Evolutionary conservation across 192 early-diverging fungal genomes (phyloP), one percentile per base, ranked within the genome.

Genomic region (Anaeromyces robustus): DNA sequence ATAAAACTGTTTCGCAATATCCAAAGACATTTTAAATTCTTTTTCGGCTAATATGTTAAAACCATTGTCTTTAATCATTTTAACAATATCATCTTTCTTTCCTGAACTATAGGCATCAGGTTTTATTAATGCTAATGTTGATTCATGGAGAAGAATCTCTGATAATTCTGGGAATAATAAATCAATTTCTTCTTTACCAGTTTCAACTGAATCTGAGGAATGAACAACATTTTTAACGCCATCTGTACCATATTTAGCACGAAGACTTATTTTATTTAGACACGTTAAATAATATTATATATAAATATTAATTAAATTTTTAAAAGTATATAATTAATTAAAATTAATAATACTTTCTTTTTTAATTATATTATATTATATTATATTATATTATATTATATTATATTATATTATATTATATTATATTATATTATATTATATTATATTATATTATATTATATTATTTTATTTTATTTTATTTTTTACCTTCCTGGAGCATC

Each of bases 101-200:
- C 52, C 52, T 22, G 52, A n/a, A 68, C 52, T 26, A 26, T n/a
- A n/a, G 6, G 86, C 82, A 79, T 91, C 90, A 26, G 90, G 89
- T 68, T 91, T 91, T 79, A 91, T 85, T 30, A 90, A 80, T 26
- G 87, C 89, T 77, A 91, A 79, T 12, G 90, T 90, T 52, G 79
- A 68, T 80, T 87, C 85, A n/a, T n/a, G 22, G 4, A 26, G 0
- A 7, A 68, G 7, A n/a, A 68, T 22, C n/a, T 68, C 52, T 9
- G 52, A 26, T 68, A 68, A 68, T 68, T 68, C 52, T 2, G 52
- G 52, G 52, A 68, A 68, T 68, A 68, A 68, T n/a, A 68, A n/a
- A 68, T 68, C 26, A n/a, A 68, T 68, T n/a, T 68, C 52, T n/a
- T 68, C 52, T 22, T 68, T 68, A 11, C 26, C 52, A 2, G 11